Conservation (phyloP, 2,329 filamentous ascomycete species). For the Fusarium brachygibbosum region DNA sequence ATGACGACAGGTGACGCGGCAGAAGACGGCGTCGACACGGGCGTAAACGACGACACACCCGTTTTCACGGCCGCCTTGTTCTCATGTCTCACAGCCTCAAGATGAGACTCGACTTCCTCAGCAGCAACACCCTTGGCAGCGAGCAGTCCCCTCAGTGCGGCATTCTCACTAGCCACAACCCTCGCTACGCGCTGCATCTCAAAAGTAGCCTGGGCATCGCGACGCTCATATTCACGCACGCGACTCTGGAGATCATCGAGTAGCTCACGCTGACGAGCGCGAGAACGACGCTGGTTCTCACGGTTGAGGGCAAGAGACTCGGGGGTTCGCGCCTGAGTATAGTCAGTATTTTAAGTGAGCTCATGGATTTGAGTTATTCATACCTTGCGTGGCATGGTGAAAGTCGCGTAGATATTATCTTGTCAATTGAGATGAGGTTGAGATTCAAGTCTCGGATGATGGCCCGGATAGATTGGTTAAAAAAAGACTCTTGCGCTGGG, state of each 20-base stretch:
- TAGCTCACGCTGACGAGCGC: conserved; percentile 60
- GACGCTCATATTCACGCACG: conserved; percentile 58
- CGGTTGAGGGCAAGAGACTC: conserved; percentile 52
- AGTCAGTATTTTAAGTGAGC: conserved; percentile 1
- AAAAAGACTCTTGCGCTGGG: conserved; percentile 4
- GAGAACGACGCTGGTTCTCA: conserved; percentile 62
- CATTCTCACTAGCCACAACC: conserved; percentile 59
- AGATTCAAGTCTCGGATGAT: neutral
- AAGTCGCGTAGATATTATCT: neutral
- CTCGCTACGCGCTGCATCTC: conserved; percentile 64
- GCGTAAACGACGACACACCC: conserved; percentile 6
- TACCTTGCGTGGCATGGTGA: conserved; percentile 42
- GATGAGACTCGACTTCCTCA: conserved; percentile 42
- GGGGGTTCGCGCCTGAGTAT: conserved; percentile 42
- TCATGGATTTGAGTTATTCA: too few relatives aligned
- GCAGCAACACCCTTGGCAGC: conserved; percentile 35
- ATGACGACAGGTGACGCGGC: conserved; percentile 23
- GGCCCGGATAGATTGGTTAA: conserved; percentile 1
- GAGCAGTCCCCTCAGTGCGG: conserved; percentile 52
- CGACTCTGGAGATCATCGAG: conserved; percentile 59
- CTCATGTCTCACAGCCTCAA: conserved; percentile 21
- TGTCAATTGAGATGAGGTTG: neutral
- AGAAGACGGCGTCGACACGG: conserved; percentile 23
- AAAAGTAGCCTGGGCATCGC: conserved; percentile 59
- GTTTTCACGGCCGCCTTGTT: neutral